phyloP scores from a whole-genome alignment of 331 rosid genomes.

The Prunus yedoensis region DNA sequence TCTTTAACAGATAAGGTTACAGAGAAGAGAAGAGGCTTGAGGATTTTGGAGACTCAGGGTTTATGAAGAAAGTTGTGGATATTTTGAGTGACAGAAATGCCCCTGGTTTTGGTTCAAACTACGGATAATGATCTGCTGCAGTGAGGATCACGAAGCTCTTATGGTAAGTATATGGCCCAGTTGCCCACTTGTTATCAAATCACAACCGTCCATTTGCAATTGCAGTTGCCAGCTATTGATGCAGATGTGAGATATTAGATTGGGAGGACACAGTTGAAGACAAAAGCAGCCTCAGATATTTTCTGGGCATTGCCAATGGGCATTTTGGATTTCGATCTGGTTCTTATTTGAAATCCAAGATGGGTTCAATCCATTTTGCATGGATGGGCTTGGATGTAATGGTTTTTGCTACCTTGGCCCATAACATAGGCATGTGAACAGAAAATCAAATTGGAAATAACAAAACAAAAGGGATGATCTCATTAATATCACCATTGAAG shows the following conservation, averaged over 20 bases:
- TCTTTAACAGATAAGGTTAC: constrained; percentile 46
- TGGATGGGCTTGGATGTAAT: not conserved
- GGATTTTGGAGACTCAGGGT: not conserved
- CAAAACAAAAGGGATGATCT: not conserved
- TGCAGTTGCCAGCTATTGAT: not conserved
- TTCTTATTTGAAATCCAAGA: not conserved
- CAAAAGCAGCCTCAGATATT: not conserved
- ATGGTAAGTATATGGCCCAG: not conserved
- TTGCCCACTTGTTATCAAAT: not conserved
- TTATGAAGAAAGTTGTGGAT: no score
- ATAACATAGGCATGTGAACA: not conserved
- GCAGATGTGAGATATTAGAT: not conserved
- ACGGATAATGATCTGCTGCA: no score
- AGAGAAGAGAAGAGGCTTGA: not conserved
- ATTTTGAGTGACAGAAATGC: no score
- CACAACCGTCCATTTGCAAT: not conserved
- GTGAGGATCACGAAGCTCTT: not conserved
- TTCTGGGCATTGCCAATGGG: not conserved
- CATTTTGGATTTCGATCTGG: not conserved
- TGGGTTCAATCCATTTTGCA: not conserved
- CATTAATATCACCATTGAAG: not conserved
- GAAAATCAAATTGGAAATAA: not conserved
- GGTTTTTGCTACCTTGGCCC: not conserved
- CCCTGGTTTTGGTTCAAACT: no score
- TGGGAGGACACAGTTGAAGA: not conserved